Evolutionary conservation across 73 alveolate species (phyloP), one percentile per base, ranked within the genome.

Genomic region (Paramecium tetraurelia): DNA sequence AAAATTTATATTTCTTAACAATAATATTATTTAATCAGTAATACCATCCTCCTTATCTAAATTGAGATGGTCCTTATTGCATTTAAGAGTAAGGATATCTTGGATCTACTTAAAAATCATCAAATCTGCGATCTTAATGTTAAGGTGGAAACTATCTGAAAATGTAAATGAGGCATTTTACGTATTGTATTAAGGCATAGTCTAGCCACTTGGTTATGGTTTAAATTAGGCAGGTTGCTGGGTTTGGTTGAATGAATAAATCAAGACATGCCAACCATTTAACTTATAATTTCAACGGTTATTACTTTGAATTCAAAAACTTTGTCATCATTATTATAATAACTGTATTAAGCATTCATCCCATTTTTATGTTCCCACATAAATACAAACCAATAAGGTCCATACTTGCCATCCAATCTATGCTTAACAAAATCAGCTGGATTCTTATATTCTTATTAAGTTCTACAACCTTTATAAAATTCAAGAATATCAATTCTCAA

Each of bases 251-350:
- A 80, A 80, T 80, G 90, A 80, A 24, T 80, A 80, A 24, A 80
- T 80, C 21, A 80, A 46, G 57, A 80, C 57, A 48, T 80, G 90
- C 90, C 90, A 80, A 38, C 90, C 90, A 80, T 80, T 80, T 40
- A 72, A 36, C 59, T 80, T 24, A 41, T 40, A 44, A 14, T 21
- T 72, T 43, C 33, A 72, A 40, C 18, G 40, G 69, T 53, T 33
- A 35, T 72, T 72, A 40, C 86, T n/a, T 38, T 72, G 31, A 80
- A 40, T 46, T 80, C 90, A 31, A 80, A 80, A 9, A 80, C 90
- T 80, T 43, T 40, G 29, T 80, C 90, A 46, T 80, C 90, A 24
- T 80, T 44, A 63, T 80, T 80, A 22, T 80, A 80, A 21, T 80
- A 80, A 24, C 63, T 31, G 75, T 43, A 80, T 46, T 80, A 24